Conservation (phyloP, 2,329 filamentous ascomycete genomes). For the Furcasterigmium furcatum region DNA sequence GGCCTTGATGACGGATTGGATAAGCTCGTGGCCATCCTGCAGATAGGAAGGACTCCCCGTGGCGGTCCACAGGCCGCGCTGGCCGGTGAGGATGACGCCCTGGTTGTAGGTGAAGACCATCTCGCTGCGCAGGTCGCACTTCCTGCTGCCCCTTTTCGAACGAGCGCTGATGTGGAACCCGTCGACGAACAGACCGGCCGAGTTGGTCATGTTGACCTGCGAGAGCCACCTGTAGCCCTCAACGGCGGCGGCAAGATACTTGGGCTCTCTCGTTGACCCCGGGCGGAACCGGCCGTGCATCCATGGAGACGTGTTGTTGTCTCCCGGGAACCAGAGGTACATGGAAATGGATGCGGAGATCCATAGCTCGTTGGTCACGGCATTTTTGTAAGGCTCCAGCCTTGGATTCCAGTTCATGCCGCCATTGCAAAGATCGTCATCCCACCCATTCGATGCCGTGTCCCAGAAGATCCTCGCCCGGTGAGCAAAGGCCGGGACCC, state of each 20-base stretch:
- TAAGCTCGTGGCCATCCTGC: conserved; percentile 73
- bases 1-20: conserved; percentile 70
- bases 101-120: conserved; percentile 98
- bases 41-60: conserved; percentile 73
- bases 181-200: conserved; percentile 73
- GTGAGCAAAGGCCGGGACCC: conserved; percentile 75
- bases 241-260: conserved; percentile 70
- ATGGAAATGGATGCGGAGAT: conserved; percentile 82
- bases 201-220: conserved; percentile 76
- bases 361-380: conserved; percentile 90
- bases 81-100: conserved; percentile 80
- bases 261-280: conserved; percentile 46
- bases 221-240: conserved; percentile 80
- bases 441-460: conserved; percentile 75
- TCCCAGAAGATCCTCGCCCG: conserved; percentile 85
- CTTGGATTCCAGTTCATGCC: conserved; percentile 91
- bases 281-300: conserved; percentile 17
- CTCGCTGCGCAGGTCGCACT: conserved; percentile 78
- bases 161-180: conserved; percentile 80
- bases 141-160: conserved; percentile 59
- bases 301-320: conserved; percentile 71
- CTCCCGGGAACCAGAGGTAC: conserved; percentile 86
- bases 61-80: conserved; percentile 74
- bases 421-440: conserved; percentile 74
- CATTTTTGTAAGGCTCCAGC: conserved; percentile 85